Base-by-base conservation (phyloP, 2,329 filamentous ascomycete species). In the Pseudonectria buxi region DNA sequence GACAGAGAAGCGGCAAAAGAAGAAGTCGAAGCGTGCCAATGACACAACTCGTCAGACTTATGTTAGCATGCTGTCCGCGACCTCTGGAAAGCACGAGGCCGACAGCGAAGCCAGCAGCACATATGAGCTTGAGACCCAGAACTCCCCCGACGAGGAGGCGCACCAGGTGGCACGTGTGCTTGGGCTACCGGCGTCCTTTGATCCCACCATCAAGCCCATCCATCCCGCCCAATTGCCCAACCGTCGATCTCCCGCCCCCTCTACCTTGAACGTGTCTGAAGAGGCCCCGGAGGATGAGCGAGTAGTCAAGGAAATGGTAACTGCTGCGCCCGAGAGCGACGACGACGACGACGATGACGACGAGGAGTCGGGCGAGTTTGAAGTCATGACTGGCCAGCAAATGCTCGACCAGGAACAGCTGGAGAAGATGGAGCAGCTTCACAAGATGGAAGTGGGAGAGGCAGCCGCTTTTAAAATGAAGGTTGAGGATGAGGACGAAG, bases 1-100 rank as follows among this genome's bases (percentile, higher is more conserved):
- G 25, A 84, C 83, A 24, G 83, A 85, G 42, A 94, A 94, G 64
- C 82, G 89, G 14, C 77, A 86, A 55, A 92, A 92, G 64, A 94
- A 94, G 66, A 94, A 92, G 63, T 74, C 76, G 40, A 95, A 95
- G 67, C 80, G 89, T 22, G 74, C 79, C 33, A 79, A 83, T 35
- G 86, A 95, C 50, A 81, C 86, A 6, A 71, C 68, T 12, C 76
- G 88, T 24, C 79, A 83, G 47, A 83, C 80, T 29, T 95, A 95
- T 57, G 71, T 81, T 33, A 75, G 81, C 35, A 87, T 95, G 61
- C 66, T 95, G 9, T 77, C 83, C 33, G 73, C 83, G 49, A 72
- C 63, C 7, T 57, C 67, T 29, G 73, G 73, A 24, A 68, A 66
- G 32, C 75, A 79, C 49, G 75, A 78, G 51, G 73, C 73, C 42